Percentiles rank a stretch among this genome's conserved stretches.
Conservation (phyloP, 1,284 basidiomycete species). For the Cryptococcus sp. region DNA sequence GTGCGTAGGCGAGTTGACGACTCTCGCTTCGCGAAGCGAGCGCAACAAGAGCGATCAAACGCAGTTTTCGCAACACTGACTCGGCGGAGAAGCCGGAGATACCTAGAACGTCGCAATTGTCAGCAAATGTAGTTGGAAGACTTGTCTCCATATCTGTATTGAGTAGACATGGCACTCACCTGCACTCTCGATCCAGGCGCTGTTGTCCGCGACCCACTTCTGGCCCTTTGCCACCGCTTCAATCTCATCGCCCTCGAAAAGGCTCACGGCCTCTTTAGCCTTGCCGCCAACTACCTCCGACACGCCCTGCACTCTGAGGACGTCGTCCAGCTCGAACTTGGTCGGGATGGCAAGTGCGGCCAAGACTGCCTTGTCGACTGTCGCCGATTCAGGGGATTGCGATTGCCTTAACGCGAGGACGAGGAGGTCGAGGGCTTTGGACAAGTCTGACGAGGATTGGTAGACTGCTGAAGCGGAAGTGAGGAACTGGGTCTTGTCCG, state of each 20-base stretch:
- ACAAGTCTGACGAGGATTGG: constrained; percentile 61
- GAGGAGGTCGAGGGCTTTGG: constrained; percentile 54
- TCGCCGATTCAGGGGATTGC: constrained; percentile 48
- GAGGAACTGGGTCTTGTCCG: constrained; percentile 71
- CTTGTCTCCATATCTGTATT: neutral
- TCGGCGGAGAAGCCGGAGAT: constrained; percentile 44
- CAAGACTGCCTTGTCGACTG: constrained; percentile 48
- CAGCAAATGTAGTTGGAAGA: neutral
- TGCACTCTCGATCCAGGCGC: constrained; percentile 61
- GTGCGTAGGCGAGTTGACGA: constrained; percentile 71
- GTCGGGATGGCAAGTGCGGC: constrained; percentile 68
- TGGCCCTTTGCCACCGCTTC: constrained; percentile 68
- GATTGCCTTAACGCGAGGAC: constrained; percentile 63
- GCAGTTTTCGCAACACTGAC: constrained; percentile 76
- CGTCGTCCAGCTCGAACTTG: constrained; percentile 77
- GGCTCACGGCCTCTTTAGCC: constrained; percentile 40
- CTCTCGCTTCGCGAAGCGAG: constrained; percentile 76
- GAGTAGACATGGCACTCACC: constrained; percentile 56
- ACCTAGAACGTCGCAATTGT: constrained; percentile 13
- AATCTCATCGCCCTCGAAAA: constrained; percentile 67
- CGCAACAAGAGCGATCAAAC: constrained; percentile 75
- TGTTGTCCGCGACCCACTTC: constrained; percentile 65
- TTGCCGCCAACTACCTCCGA: constrained; percentile 36
- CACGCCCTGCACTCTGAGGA: constrained; percentile 58
- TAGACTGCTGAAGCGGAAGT: constrained; percentile 67